These are phyloP conservation scores for Circinella minor DNA, from an alignment of 371 early-diverging fungal species.

Conservation along the genomic window DNA sequence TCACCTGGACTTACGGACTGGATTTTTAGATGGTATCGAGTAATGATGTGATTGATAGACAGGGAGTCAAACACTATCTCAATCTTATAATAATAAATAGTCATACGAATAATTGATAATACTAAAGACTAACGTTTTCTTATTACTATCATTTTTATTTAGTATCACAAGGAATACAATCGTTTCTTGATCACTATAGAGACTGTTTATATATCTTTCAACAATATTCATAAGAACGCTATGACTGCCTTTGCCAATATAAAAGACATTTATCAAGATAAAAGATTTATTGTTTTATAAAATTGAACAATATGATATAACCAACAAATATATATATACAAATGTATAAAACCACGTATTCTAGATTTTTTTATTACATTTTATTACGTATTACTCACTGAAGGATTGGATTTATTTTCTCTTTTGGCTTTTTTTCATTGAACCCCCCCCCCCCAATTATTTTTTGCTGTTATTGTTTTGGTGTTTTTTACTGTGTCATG, in stretches of 20 bases:
- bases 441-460: too few species aligned
- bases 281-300: neutral
- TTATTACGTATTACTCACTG: too few species aligned
- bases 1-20: slow-evolving; percentile 67
- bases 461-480: too few species aligned
- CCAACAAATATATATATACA: too few species aligned
- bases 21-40: slow-evolving; percentile 83
- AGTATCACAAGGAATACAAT: slow-evolving; percentile 71
- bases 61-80: too few species aligned
- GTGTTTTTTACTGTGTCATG: too few species aligned
- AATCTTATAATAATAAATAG: neutral
- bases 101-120: neutral
- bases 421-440: too few species aligned
- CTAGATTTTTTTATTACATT: too few species aligned
- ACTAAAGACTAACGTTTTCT: neutral
- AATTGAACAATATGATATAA: neutral
- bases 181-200: slow-evolving; percentile 70
- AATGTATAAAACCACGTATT: too few species aligned
- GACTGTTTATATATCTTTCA: slow-evolving; percentile 63
- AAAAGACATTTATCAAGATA: neutral
- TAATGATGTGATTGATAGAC: slow-evolving; percentile 69
- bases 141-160: neutral
- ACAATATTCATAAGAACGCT: slow-evolving; percentile 60
- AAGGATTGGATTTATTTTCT: too few species aligned
- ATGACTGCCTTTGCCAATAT: slow-evolving; percentile 51